Evolutionary conservation across 179 eudicot species (phyloP).

Genomic region (Spinacia oleracea): DNA sequence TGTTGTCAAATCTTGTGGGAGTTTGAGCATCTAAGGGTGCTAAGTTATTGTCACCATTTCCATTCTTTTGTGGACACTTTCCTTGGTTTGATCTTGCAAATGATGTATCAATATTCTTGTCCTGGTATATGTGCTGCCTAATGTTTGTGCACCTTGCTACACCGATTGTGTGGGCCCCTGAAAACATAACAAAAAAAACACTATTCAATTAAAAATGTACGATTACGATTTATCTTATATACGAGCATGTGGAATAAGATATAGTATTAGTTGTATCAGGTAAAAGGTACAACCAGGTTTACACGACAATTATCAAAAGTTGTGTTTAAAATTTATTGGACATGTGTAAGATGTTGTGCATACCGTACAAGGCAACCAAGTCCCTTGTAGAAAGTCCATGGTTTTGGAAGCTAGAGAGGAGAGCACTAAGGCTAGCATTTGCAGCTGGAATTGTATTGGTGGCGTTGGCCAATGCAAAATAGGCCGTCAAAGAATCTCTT

Average conservation of each 20-base stretch:
- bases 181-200: neutral
- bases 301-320: too few relatives aligned
- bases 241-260: too few relatives aligned
- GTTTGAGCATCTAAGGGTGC: slow-evolving; percentile 15
- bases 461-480: slow-evolving; percentile 58
- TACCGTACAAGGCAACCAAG: slow-evolving; percentile 77
- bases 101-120: slow-evolving; percentile 35
- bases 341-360: neutral
- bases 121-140: slow-evolving; percentile 60
- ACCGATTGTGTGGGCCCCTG: slow-evolving; percentile 61
- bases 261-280: too few relatives aligned
- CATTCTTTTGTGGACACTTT: slow-evolving; percentile 6
- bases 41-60: slow-evolving; percentile 23
- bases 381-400: slow-evolving; percentile 73
- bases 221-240: too few relatives aligned
- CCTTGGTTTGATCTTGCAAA: slow-evolving; percentile 21
- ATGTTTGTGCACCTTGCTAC: slow-evolving; percentile 62
- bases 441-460: slow-evolving; percentile 64
- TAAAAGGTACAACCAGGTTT: too few relatives aligned
- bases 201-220: neutral
- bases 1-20: slow-evolving; percentile 14
- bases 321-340: too few relatives aligned
- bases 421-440: slow-evolving; percentile 55
- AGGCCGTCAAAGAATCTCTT: slow-evolving; percentile 69
- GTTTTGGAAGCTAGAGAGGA: slow-evolving; percentile 58